Evolutionary conservation across 768 basidiomycete species (phyloP).

Genomic region (Lactarius sanguifluus): DNA sequence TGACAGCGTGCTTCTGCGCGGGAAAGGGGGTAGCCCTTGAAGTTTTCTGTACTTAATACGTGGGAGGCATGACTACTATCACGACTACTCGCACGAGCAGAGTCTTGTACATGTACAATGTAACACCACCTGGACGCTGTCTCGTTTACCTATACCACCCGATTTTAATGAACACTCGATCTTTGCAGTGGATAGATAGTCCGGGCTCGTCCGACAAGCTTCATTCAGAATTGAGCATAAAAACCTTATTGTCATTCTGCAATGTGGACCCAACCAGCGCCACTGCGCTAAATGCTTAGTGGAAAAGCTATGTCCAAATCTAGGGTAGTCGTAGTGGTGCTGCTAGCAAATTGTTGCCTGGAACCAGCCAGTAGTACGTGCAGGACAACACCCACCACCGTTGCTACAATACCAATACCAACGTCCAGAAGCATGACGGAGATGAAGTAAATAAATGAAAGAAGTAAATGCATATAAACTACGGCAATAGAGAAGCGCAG

Average conservation of each 20-base stretch:
- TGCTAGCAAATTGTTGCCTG: constrained; percentile 1
- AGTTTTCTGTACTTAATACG: neutral
- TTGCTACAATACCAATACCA: neutral
- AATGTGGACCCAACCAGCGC: neutral
- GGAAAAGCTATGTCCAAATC: neutral
- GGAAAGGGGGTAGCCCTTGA: neutral
- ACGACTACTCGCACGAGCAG: neutral
- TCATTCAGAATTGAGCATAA: neutral
- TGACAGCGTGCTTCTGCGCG: constrained; percentile 7
- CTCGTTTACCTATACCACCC: neutral
- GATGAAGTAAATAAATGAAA: neutral
- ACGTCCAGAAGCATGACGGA: neutral
- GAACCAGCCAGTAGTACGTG: constrained; percentile 11
- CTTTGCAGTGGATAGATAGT: neutral
- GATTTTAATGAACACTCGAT: neutral
- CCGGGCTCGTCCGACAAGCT: neutral
- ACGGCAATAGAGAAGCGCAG: neutral
- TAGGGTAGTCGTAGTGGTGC: neutral
- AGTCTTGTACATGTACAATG: neutral
- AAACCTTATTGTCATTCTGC: neutral
- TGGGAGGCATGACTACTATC: neutral
- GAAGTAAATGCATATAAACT: neutral
- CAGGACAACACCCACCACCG: neutral
- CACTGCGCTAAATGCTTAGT: neutral
- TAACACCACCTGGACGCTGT: neutral